Conservation (phyloP, 208 protist species). For the Trypanosoma caninum region DNA sequence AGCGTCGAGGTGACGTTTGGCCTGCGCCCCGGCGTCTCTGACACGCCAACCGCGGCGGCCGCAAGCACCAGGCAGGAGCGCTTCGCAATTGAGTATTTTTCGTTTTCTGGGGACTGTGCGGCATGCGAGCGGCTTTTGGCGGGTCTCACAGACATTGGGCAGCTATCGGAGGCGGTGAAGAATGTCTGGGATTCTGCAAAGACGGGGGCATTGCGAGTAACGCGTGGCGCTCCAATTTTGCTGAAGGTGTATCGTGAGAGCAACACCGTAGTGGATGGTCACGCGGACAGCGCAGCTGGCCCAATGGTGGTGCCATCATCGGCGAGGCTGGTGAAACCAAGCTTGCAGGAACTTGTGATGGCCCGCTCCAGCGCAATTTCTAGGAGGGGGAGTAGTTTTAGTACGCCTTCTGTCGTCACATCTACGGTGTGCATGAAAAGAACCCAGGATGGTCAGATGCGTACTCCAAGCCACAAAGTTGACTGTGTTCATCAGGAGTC, state of each 20-base stretch:
- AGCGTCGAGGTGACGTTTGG: slow-evolving; percentile 36
- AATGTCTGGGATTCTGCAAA: slow-evolving; percentile 46
- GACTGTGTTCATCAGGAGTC: no score
- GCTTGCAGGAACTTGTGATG: neutral
- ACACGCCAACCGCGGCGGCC: neutral
- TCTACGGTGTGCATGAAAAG: neutral
- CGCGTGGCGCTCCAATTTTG: slow-evolving; percentile 19
- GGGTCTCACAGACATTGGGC: slow-evolving; percentile 14
- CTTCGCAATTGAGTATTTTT: slow-evolving; percentile 61
- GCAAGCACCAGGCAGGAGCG: slow-evolving; percentile 33
- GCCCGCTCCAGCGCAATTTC: neutral
- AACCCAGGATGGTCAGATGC: slow-evolving; percentile 3
- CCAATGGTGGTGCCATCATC: slow-evolving; percentile 7
- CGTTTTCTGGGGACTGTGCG: slow-evolving; percentile 36
- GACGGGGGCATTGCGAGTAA: slow-evolving; percentile 27
- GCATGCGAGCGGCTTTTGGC: slow-evolving; percentile 42
- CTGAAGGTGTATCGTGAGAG: slow-evolving; percentile 53
- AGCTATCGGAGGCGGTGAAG: slow-evolving; percentile 48
- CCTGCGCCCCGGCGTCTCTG: slow-evolving; percentile 22
- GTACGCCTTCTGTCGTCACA: neutral
- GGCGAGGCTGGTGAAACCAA: slow-evolving; percentile 3
- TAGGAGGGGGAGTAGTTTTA: neutral
- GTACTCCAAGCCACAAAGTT: no score
- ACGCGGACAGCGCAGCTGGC: slow-evolving; percentile 20
- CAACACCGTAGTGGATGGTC: slow-evolving; percentile 12